Conservation (phyloP, 352 stramenopile species). For the Phytophthora constricta region DNA sequence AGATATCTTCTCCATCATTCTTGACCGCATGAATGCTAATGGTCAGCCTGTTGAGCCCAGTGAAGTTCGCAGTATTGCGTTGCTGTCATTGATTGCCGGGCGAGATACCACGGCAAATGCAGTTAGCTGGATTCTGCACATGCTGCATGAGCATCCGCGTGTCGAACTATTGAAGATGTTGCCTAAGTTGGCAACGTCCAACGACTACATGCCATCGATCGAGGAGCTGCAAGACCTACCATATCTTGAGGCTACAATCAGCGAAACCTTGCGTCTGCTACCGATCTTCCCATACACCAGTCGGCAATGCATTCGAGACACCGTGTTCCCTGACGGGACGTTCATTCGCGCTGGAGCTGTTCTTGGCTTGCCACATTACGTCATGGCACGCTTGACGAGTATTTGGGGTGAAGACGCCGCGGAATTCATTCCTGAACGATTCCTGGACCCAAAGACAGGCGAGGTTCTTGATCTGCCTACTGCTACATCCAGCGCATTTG, state of each 20-base stretch:
- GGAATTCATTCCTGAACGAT: constrained; percentile 52
- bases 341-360: constrained; percentile 21
- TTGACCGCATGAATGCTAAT: constrained; percentile 2
- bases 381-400: constrained; percentile 38
- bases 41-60: constrained; percentile 3
- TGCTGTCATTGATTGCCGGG: constrained; percentile 3
- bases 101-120: constrained; percentile 18
- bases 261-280: constrained; percentile 60
- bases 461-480: constrained; percentile 27
- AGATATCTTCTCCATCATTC: constrained; percentile 16
- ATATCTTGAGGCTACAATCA: constrained; percentile 46
- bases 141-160: constrained; percentile 12
- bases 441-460: constrained; percentile 29
- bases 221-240: constrained; percentile 35
- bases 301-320: constrained; percentile 36
- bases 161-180: constrained; percentile 19
- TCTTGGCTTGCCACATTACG: constrained; percentile 42
- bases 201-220: constrained; percentile 23
- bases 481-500: constrained; percentile 59
- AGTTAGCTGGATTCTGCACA: constrained; percentile 23
- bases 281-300: constrained; percentile 49
- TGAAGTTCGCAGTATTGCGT: constrained; percentile 5
- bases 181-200: not conserved
- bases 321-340: constrained; percentile 56
- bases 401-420: constrained; percentile 48